Evolutionary conservation across 108 stramenopile genomes (phyloP).

Genomic region (Pseudonitzschia multiseries): DNA sequence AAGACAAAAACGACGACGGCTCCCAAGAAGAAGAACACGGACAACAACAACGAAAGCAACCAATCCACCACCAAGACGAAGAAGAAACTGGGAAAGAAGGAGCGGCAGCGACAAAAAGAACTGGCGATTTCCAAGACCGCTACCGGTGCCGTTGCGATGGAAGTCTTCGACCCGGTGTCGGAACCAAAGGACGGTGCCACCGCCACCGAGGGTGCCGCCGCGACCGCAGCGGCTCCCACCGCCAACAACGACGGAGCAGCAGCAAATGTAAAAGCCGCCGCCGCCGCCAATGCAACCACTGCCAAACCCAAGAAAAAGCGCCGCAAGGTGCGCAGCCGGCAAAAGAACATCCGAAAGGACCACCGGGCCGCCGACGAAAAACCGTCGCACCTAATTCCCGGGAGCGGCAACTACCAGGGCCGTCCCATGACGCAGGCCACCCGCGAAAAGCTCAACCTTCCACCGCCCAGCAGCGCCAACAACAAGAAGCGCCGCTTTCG

Average conservation of each 20-base stretch:
- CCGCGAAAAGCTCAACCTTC: constrained; percentile 47
- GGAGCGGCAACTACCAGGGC: constrained; percentile 49
- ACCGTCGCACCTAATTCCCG: constrained; percentile 61
- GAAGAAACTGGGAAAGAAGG: constrained; percentile 69
- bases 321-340: constrained; percentile 64
- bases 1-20: no score
- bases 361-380: constrained; percentile 53
- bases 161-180: background rate
- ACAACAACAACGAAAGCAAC: constrained; percentile 3
- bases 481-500: background rate
- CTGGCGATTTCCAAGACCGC: no score
- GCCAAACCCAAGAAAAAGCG: constrained; percentile 30
- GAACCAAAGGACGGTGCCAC: background rate
- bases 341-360: constrained; percentile 87
- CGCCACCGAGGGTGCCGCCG: background rate
- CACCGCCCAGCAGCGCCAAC: constrained; percentile 15
- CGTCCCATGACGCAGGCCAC: constrained; percentile 69
- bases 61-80: constrained; percentile 30
- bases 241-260: background rate
- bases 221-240: background rate
- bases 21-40: constrained; percentile 18
- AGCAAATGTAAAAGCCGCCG: constrained; percentile 3
- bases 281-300: constrained; percentile 7
- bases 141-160: background rate
- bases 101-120: constrained; percentile 35